Percentiles rank a stretch among this genome's conserved stretches.
Conservation (phyloP, 2,329 filamentous ascomycete genomes). For the Verticillium tricorpus region DNA sequence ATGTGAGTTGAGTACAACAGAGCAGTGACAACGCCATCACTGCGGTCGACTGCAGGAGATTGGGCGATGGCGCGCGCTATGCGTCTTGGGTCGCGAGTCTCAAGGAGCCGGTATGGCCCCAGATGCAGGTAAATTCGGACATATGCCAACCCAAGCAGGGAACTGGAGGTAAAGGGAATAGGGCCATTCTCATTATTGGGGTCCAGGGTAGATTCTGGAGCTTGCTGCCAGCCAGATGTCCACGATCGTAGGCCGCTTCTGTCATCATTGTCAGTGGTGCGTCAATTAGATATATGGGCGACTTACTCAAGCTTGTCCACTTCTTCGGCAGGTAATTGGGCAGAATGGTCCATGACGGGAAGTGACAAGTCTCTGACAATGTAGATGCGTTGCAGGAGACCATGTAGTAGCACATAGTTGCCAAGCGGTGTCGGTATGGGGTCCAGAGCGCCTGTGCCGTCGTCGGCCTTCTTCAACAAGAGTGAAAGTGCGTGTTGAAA, state of each 20-base stretch:
- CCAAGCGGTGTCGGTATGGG: conserved; percentile 31
- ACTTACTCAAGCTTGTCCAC: conserved; percentile 30
- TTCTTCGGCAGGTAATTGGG: conserved; percentile 26
- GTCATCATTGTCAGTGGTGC: background rate
- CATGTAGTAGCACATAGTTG: conserved; percentile 32
- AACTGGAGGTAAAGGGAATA: conserved; percentile 39
- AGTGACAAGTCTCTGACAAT: conserved; percentile 31
- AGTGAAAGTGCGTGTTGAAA: conserved; percentile 30
- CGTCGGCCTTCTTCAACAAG: conserved; percentile 22
- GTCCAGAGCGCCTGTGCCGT: conserved; percentile 21
- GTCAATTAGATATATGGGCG: background rate
- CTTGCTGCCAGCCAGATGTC: conserved; percentile 33
- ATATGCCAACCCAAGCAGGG: conserved; percentile 40
- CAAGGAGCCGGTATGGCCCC: conserved; percentile 35
- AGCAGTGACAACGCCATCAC: conserved; percentile 42
- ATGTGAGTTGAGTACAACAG: conserved; percentile 50
- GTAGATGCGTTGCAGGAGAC: conserved; percentile 30
- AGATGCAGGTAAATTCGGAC: conserved; percentile 40
- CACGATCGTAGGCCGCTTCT: conserved; percentile 30
- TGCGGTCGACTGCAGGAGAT: conserved; percentile 37
- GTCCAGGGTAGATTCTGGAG: conserved; percentile 31
- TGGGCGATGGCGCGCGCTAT: conserved; percentile 33
- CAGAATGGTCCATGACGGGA: conserved; percentile 25
- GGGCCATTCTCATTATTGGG: conserved; percentile 35
- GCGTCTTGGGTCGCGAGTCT: conserved; percentile 34